Percentiles rank a stretch among this genome's conserved stretches.
These are phyloP conservation scores for Asterophora lycoperdoides DNA, from an alignment of 768 basidiomycete species.

Conservation along the genomic window DNA sequence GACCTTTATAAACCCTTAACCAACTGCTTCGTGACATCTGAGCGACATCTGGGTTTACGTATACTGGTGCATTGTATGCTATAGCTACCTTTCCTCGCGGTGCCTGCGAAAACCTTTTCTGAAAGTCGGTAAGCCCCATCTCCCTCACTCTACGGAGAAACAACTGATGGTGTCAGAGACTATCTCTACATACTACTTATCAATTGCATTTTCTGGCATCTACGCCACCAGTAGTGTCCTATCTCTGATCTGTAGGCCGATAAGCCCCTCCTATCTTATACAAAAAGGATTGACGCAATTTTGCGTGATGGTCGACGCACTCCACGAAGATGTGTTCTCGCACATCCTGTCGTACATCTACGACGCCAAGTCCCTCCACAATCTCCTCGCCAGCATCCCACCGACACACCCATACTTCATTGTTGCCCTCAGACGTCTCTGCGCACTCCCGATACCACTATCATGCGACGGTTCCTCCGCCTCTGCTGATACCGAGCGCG, in stretches of 20 bases:
- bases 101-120: no score
- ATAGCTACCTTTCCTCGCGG: no score
- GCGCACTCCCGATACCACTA: constrained; percentile 14
- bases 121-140: no score
- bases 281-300: neutral
- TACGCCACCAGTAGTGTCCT: neutral
- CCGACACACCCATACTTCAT: constrained; percentile 3
- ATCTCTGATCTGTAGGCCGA: neutral
- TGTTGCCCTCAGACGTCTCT: constrained; percentile 4
- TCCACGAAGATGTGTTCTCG: constrained; percentile 15
- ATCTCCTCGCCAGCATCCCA: constrained; percentile 8
- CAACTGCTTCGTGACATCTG: no score
- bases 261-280: neutral
- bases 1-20: no score
- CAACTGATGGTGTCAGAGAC: no score
- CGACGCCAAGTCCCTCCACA: constrained; percentile 4
- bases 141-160: no score
- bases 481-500: neutral
- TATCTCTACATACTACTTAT: no score
- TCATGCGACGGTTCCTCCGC: constrained; percentile 2
- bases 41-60: no score
- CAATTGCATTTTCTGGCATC: no score
- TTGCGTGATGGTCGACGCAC: neutral
- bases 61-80: no score
- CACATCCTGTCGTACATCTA: constrained; percentile 11